Base-by-base conservation (phyloP, 73 alveolate species). In the Paramecium biaurelia region DNA sequence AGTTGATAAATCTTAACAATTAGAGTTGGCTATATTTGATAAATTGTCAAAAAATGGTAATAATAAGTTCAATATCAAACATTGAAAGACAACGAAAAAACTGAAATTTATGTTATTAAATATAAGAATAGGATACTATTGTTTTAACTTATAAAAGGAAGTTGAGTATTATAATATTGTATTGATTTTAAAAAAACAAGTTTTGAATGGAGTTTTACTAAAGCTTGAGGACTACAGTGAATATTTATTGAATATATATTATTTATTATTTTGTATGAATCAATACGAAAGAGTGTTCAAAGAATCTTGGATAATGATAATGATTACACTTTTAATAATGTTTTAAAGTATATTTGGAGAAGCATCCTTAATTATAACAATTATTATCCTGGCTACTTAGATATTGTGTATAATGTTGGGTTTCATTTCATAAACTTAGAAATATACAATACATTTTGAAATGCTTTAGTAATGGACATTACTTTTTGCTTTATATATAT, bases 291-390 rank as follows among this genome's bases (percentile, higher is more conserved):
- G 9, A 7, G 84, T 26, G 28, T 32, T 63, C 45, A 63, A 63
- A n/a, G 84, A 63, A 23, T 30, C 21, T 32, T 63, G 41, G 84
- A 26, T 63, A 7, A 63, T 63, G 84, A 63, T 63, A 63, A 30
- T 26, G 24, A 63, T 63, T 30, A 26, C 49, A 30, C 41, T 63
- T 30, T 32, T 63, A 4, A 30, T 63, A 32, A 63, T 63, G 45
- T 63, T 63, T 63, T 32, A 63, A 63, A 63, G 45, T 63, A 63
- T 63, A 63, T 63, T 63, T 24, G 84, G 84, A 63, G 45, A 63
- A 1, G 84, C 53, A 12, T 30, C 84, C 11, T 24, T 63, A 26
- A 63, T 63, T 30, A 63, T 63, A 32, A 63, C 84, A 11, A 32
- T 26, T 63, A 32, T 63, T 1, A 63, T 63, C 4, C 47, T 32